Evolutionary conservation across 2,329 filamentous ascomycete genomes (phyloP).

Genomic region (Aspergillus intermedius): DNA sequence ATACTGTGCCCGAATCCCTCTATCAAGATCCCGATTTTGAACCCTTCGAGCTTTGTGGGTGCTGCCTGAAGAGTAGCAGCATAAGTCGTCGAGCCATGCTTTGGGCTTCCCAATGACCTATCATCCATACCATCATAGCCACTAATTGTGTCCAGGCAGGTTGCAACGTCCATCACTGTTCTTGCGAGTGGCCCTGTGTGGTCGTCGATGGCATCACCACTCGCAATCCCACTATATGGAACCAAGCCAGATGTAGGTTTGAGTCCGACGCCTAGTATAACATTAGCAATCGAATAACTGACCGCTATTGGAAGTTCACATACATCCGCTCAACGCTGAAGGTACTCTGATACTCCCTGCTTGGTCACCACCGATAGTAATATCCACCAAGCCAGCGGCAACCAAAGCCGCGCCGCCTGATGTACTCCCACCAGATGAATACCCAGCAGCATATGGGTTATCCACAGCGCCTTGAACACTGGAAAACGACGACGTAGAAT

Average conservation of each 20-base stretch:
- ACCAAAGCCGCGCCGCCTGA: slow-evolving; percentile 24
- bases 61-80: slow-evolving; percentile 6
- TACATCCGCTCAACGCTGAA: slow-evolving; percentile 40
- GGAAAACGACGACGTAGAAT: slow-evolving; percentile 23
- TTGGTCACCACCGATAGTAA: slow-evolving; percentile 28
- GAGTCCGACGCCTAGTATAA: slow-evolving; percentile 33
- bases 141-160: slow-evolving; percentile 41
- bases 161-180: slow-evolving; percentile 37
- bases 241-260: slow-evolving; percentile 50
- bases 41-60: slow-evolving; percentile 10
- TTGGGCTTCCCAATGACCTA: slow-evolving; percentile 28
- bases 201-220: slow-evolving; percentile 47
- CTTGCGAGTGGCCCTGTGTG: slow-evolving; percentile 43
- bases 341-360: slow-evolving; percentile 29
- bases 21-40: slow-evolving; percentile 37
- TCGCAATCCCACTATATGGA: slow-evolving; percentile 46
- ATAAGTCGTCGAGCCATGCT: slow-evolving; percentile 18
- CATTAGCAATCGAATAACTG: neutral
- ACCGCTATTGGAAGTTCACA: neutral
- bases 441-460: slow-evolving; percentile 22
- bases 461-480: slow-evolving; percentile 23
- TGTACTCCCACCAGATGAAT: slow-evolving; percentile 24
- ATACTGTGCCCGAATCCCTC: slow-evolving; percentile 41
- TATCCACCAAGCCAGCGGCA: slow-evolving; percentile 19
- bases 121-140: slow-evolving; percentile 48